Evolutionary conservation across 768 basidiomycete genomes (phyloP).

Genomic region (Porphyrellus cyaneotinctus): DNA sequence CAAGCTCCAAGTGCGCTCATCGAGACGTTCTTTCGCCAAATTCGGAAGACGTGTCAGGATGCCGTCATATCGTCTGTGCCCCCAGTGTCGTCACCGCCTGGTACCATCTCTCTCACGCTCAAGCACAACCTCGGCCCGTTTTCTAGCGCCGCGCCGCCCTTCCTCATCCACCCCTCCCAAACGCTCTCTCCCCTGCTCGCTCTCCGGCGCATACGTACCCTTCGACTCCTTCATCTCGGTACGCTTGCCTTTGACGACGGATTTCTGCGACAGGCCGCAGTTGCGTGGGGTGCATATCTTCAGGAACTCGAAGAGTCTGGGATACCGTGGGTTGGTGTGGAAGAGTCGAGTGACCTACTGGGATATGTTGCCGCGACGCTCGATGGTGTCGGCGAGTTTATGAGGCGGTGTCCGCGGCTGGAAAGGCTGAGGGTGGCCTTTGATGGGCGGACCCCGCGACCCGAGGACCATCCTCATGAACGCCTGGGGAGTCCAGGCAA

Average conservation of each 20-base stretch:
- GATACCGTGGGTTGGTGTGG: conserved; percentile 24
- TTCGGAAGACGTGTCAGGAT: conserved; percentile 16
- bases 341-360: conserved; percentile 12
- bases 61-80: background rate
- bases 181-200: conserved; percentile 23
- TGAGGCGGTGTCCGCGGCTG: conserved; percentile 16
- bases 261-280: conserved; percentile 24
- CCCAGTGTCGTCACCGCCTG: background rate
- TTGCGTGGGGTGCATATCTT: conserved; percentile 25
- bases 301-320: conserved; percentile 27
- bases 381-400: conserved; percentile 20
- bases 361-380: conserved; percentile 18
- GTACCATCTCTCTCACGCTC: conserved; percentile 22
- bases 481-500: background rate
- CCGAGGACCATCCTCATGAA: background rate
- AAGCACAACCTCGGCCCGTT: conserved; percentile 25
- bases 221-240: conserved; percentile 26
- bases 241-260: conserved; percentile 26
- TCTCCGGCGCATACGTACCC: conserved; percentile 16
- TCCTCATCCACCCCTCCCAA: conserved; percentile 23
- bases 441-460: conserved; percentile 16
- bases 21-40: conserved; percentile 23
- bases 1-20: conserved; percentile 23
- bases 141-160: conserved; percentile 21
- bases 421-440: conserved; percentile 22